Conservation (phyloP, 805 yeast species). For the Sugiyamaella mastotermitis region DNA sequence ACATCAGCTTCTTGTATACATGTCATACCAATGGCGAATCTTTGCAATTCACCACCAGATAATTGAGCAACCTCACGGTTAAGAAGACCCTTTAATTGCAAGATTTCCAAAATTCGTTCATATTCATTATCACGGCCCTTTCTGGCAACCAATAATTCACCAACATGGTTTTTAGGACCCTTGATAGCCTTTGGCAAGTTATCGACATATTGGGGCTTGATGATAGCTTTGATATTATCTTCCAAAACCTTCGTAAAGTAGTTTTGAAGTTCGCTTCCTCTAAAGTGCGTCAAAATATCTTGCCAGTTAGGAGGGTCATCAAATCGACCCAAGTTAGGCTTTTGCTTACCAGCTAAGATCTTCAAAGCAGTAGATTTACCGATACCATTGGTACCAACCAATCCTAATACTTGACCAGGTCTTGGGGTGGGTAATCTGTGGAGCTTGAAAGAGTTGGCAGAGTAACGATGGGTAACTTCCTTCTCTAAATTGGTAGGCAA, state of each 20-base stretch:
- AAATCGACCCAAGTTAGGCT: slow-evolving; percentile 89
- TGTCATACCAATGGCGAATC: slow-evolving; percentile 97
- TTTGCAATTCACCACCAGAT: slow-evolving; percentile 98
- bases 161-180: slow-evolving; percentile 78
- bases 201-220: slow-evolving; percentile 98
- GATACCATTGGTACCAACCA: slow-evolving; percentile 98
- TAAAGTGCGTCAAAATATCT: slow-evolving; percentile 81
- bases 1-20: slow-evolving; percentile 93
- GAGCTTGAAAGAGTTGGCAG: slow-evolving; percentile 95
- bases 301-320: slow-evolving; percentile 98
- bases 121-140: slow-evolving; percentile 65
- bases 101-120: slow-evolving; percentile 56
- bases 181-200: slow-evolving; percentile 94
- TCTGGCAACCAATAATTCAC: slow-evolving; percentile 71
- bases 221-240: slow-evolving; percentile 91
- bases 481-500: slow-evolving; percentile 90
- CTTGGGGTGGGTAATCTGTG: slow-evolving; percentile 98
- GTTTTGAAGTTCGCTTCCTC: slow-evolving; percentile 97
- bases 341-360: slow-evolving; percentile 94
- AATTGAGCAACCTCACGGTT: slow-evolving; percentile 84
- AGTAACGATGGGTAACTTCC: slow-evolving; percentile 94
- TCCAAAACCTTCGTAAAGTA: slow-evolving; percentile 91
- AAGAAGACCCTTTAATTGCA: slow-evolving; percentile 72
- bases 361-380: slow-evolving; percentile 97
- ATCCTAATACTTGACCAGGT: slow-evolving; percentile 97